phyloP scores from a whole-genome alignment of 2,329 filamentous ascomycete genomes.

The Paramyrothecium sp. region DNA sequence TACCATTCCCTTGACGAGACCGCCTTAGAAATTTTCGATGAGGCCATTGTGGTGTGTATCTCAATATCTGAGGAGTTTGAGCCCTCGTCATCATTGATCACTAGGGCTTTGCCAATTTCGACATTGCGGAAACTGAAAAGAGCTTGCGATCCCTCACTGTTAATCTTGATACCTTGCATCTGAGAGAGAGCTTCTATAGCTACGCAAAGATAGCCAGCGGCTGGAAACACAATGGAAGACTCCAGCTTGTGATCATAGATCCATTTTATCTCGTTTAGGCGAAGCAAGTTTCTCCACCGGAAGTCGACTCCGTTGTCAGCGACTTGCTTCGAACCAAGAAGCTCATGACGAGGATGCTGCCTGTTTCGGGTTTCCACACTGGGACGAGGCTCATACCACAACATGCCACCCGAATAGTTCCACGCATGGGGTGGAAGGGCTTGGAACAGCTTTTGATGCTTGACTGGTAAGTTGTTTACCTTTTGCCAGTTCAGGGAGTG shows the following conservation, averaged over 20 bases:
- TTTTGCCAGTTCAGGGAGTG: not conserved
- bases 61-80: not conserved
- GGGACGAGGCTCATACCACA: not conserved
- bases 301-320: slow-evolving; percentile 16
- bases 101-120: slow-evolving; percentile 3
- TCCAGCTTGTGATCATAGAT: slow-evolving; percentile 41
- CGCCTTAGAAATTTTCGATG: slow-evolving; percentile 1
- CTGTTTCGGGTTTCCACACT: slow-evolving; percentile 3
- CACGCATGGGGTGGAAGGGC: not conserved
- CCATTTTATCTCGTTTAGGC: slow-evolving; percentile 30
- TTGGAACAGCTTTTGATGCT: not conserved
- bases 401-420: slow-evolving; percentile 1
- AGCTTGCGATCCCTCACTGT: not conserved
- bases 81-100: slow-evolving; percentile 1
- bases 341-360: slow-evolving; percentile 10
- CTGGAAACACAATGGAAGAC: slow-evolving; percentile 39
- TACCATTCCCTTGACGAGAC: slow-evolving; percentile 2
- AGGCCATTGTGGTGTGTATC: slow-evolving; percentile 2
- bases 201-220: slow-evolving; percentile 27
- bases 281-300: slow-evolving; percentile 17
- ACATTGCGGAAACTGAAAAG: slow-evolving; percentile 2
- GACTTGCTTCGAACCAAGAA: slow-evolving; percentile 14
- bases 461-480: not conserved
- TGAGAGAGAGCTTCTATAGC: not conserved
- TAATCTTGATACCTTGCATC: not conserved